A percentile compares a stretch with the other conserved stretches of the same genome.
These are phyloP conservation scores for Pigoraptor vietnamica DNA, from an alignment of 78 protist genomes.

Conservation along the genomic window DNA sequence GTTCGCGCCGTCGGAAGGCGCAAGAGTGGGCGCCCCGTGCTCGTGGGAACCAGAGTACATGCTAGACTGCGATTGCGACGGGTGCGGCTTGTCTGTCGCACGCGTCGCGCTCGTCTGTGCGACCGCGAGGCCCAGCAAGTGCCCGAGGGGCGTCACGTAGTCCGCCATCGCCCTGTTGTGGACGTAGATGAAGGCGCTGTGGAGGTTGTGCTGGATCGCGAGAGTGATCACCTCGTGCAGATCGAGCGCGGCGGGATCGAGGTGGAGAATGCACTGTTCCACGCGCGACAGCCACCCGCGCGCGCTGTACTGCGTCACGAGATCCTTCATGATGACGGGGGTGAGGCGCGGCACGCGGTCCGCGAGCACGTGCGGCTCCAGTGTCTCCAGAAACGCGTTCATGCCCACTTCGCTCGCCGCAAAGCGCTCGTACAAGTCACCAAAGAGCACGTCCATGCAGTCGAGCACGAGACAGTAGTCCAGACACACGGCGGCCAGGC, in stretches of 20 bases:
- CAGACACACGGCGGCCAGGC: slow-evolving; percentile 23
- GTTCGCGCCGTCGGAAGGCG: background rate
- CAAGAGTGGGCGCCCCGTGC: background rate
- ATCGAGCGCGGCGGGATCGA: slow-evolving; percentile 44
- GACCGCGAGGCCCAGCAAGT: slow-evolving; percentile 20
- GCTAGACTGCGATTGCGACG: background rate
- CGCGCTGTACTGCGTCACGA: slow-evolving; percentile 36
- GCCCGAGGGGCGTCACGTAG: slow-evolving; percentile 51
- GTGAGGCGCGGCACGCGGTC: slow-evolving; percentile 30
- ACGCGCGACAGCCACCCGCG: slow-evolving; percentile 12
- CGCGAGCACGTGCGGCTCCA: slow-evolving; percentile 40
- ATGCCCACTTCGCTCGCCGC: background rate
- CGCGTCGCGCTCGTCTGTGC: too few relatives aligned
- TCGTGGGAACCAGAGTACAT: background rate
- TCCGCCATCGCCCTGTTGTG: slow-evolving; percentile 50
- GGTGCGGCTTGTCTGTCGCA: background rate
- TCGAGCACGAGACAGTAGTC: slow-evolving; percentile 39
- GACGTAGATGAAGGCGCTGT: slow-evolving; percentile 49
- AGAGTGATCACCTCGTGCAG: slow-evolving; percentile 46
- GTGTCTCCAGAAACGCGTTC: slow-evolving; percentile 21
- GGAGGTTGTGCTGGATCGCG: slow-evolving; percentile 36
- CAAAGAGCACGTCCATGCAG: slow-evolving; percentile 35
- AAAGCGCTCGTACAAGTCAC: slow-evolving; percentile 41
- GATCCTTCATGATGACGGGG: slow-evolving; percentile 48
- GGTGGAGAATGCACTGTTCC: slow-evolving; percentile 50